Evolutionary conservation across 2,329 filamentous ascomycete genomes (phyloP), one percentile per base, ranked within the genome.

Genomic region (Davidsoniella virescens): DNA sequence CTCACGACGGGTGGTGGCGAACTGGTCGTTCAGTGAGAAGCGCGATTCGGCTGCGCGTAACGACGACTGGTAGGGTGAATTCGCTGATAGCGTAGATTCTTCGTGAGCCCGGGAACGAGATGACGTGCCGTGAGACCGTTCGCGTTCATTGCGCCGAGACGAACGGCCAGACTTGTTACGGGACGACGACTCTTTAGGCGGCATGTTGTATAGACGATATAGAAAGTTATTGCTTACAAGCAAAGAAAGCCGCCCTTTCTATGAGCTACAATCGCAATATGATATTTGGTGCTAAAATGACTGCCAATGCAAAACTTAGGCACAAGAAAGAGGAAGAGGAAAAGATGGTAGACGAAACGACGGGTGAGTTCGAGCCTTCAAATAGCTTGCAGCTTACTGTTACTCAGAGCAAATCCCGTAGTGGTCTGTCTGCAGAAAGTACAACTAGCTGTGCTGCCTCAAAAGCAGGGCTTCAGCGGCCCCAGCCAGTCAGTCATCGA

Each of bases 11-110:
- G 70, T 72, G 36, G 67, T 60, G 17, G 70, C 68, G 52, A 72
- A 72, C 50, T 72, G 68, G 42, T 71, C 67, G 43, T 64, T 65
- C 44, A 72, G 61, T 2, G 70, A 72, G 59, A 66, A 68, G 43
- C 68, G 66, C 23, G 68, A 71, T 10, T 61, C 61, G n/a, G 60
- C 60, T 26, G 64, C 62, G 25, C 64, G 62, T 41, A 66, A 41
- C 7, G 47, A 49, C 29, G 42, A 26, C 33, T 53, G 51, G 25
- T 53, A 53, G 9, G 51, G 57, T 16, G 54, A 54, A 33, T 59
- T 61, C n/a, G 45, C 53, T 26, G 53, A 16, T 17, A 42, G 23
- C 44, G 17, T 4, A 45, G 18, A 23, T 37, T 47, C 44, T 39
- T 50, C 40, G 25, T 40, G 33, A 45, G 44, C 51, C 44, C 48